Percentiles rank a stretch among this genome's conserved stretches.
phyloP scores from a whole-genome alignment of 2,329 filamentous ascomycete genomes.

The Lasiodiplodia hormozganensis region DNA sequence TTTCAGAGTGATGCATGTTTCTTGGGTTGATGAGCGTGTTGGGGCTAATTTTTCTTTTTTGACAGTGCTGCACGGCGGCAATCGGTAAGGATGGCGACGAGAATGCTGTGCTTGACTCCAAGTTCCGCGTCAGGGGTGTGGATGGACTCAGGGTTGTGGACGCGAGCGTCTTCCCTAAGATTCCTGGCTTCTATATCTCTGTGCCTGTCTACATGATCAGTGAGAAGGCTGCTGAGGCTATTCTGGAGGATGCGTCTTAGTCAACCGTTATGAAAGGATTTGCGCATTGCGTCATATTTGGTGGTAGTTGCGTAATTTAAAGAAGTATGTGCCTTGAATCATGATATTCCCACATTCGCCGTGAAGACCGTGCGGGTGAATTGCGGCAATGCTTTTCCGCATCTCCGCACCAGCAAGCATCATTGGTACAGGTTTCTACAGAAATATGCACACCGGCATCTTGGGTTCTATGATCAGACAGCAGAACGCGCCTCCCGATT shows the following conservation, averaged over 20 bases:
- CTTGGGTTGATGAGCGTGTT: no score
- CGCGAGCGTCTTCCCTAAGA: slow-evolving; percentile 64
- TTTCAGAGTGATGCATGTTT: neutral
- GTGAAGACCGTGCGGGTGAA: neutral
- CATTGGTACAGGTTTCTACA: no score
- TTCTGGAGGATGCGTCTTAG: slow-evolving; percentile 10
- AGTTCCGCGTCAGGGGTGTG: slow-evolving; percentile 65
- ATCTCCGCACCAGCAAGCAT: no score
- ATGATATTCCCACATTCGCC: neutral
- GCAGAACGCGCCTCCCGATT: no score
- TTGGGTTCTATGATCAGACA: no score
- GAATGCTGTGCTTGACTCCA: slow-evolving; percentile 62
- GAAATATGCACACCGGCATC: no score
- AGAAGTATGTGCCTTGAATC: neutral
- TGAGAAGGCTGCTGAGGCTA: slow-evolving; percentile 66
- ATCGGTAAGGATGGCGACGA: slow-evolving; percentile 63
- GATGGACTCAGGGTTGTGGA: slow-evolving; percentile 66
- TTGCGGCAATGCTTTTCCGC: no score
- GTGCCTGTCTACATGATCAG: slow-evolving; percentile 62
- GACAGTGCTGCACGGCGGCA: slow-evolving; percentile 57
- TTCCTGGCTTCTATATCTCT: slow-evolving; percentile 61
- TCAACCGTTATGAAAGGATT: neutral
- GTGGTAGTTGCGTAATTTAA: neutral
- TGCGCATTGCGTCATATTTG: neutral
- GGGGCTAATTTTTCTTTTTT: neutral